Evolutionary conservation across 2,329 filamentous ascomycete genomes (phyloP).

Genomic region (Penicillium aurantiogriseum): DNA sequence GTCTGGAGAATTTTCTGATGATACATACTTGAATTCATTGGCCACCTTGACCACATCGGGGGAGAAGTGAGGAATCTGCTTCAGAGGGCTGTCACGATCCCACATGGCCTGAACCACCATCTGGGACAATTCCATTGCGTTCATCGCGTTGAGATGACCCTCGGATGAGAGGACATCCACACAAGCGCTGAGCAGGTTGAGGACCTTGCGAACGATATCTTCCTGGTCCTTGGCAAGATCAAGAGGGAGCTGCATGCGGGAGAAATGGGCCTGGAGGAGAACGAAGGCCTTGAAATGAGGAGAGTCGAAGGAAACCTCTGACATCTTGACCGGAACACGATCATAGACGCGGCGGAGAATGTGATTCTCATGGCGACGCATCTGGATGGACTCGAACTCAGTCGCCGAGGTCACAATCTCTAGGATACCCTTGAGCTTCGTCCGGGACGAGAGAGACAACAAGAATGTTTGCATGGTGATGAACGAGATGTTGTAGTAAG

Average conservation of each 20-base stretch:
- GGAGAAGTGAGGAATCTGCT: slow-evolving; percentile 95
- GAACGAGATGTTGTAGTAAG: slow-evolving; percentile 99
- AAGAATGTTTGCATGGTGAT: slow-evolving; percentile 99
- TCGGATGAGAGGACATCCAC: slow-evolving; percentile 96
- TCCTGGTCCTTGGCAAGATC: slow-evolving; percentile 97
- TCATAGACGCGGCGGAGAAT: slow-evolving; percentile 91
- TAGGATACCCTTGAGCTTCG: slow-evolving; percentile 93
- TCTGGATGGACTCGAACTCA: slow-evolving; percentile 93
- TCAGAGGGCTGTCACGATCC: slow-evolving; percentile 94
- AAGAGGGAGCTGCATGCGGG: slow-evolving; percentile 91
- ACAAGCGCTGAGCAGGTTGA: slow-evolving; percentile 84
- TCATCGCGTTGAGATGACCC: slow-evolving; percentile 94
- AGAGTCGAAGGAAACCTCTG: slow-evolving; percentile 80
- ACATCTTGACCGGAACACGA: slow-evolving; percentile 91
- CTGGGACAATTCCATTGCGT: slow-evolving; percentile 98
- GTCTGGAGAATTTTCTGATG: slow-evolving; percentile 10
- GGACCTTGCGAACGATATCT: slow-evolving; percentile 75
- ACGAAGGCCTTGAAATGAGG: slow-evolving; percentile 98
- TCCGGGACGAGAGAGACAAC: slow-evolving; percentile 80
- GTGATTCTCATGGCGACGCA: slow-evolving; percentile 85
- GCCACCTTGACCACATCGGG: slow-evolving; percentile 79
- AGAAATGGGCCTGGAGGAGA: slow-evolving; percentile 96
- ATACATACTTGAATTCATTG: slow-evolving; percentile 69
- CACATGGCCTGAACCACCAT: slow-evolving; percentile 99
- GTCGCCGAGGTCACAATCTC: slow-evolving; percentile 97